Evolutionary conservation across 2,329 filamentous ascomycete genomes (phyloP).

Genomic region (Sporothrix humicola): DNA sequence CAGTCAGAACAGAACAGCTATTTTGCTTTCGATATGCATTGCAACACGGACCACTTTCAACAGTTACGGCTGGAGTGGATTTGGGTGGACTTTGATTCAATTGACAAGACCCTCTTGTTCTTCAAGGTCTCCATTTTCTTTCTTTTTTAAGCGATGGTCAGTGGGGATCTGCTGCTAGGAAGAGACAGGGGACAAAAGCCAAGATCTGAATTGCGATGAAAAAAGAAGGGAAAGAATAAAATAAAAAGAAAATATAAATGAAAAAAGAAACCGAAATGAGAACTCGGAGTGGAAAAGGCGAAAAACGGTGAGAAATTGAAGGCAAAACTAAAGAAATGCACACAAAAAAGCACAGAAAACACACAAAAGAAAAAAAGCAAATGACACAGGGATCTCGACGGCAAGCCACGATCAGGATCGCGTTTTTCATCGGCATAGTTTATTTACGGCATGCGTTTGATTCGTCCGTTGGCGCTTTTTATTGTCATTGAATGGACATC

Average conservation of each 20-base stretch:
- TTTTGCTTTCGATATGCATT: constrained; percentile 20
- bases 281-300: background rate
- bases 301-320: background rate
- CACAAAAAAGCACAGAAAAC: background rate
- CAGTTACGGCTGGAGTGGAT: constrained; percentile 22
- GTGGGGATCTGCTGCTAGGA: constrained; percentile 26
- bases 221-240: background rate
- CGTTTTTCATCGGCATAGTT: background rate
- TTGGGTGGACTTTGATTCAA: background rate
- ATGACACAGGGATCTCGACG: background rate
- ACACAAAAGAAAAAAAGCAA: background rate
- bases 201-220: constrained; percentile 24
- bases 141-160: constrained; percentile 10
- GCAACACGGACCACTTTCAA: constrained; percentile 15
- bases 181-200: constrained; percentile 14
- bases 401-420: background rate
- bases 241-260: background rate
- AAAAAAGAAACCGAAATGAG: background rate
- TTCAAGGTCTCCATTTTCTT: background rate
- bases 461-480: background rate
- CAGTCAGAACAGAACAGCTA: constrained; percentile 21
- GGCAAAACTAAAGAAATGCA: background rate
- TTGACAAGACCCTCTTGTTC: background rate
- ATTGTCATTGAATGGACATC: background rate
- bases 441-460: constrained; percentile 18